phyloP scores from a whole-genome alignment of 768 basidiomycete species.

The Cyclocybe cylindracea region DNA sequence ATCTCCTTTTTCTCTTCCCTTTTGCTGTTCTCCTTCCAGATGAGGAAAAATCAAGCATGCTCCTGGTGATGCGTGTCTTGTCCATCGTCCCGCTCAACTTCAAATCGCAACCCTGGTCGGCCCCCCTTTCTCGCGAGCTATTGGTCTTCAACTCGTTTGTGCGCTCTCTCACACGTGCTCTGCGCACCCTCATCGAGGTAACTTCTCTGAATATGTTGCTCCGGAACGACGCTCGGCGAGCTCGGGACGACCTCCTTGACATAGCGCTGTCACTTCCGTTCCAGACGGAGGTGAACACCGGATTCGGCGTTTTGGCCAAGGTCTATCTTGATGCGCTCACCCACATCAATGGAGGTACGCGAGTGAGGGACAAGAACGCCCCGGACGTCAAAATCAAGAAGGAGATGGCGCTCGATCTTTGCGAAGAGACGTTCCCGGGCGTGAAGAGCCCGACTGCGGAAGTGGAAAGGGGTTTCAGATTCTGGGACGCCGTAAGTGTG shows the following conservation, averaged over 20 bases:
- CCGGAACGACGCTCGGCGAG: conserved; percentile 81
- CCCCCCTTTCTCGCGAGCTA: conserved; percentile 93
- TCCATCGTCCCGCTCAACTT: conserved; percentile 95
- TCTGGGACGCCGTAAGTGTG: conserved; percentile 91
- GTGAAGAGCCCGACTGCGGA: conserved; percentile 86
- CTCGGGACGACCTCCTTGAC: conserved; percentile 90
- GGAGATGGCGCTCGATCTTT: conserved; percentile 83
- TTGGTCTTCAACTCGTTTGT: conserved; percentile 99
- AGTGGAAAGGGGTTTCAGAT: conserved; percentile 95
- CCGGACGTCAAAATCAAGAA: conserved; percentile 85
- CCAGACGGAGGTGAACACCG: conserved; percentile 96
- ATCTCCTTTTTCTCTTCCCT: conserved; percentile 4
- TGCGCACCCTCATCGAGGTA: conserved; percentile 89
- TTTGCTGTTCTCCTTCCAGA: conserved; percentile 45
- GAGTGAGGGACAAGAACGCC: conserved; percentile 75
- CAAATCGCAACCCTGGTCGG: conserved; percentile 93
- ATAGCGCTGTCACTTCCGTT: conserved; percentile 92
- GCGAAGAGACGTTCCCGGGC: conserved; percentile 92
- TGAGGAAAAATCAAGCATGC: conserved; percentile 91
- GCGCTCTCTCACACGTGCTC: conserved; percentile 84
- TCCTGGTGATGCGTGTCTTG: conserved; percentile 94
- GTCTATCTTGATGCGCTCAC: conserved; percentile 94
- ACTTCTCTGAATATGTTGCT: conserved; percentile 92
- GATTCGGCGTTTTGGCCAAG: conserved; percentile 96
- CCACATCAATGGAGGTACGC: conserved; percentile 78